Evolutionary conservation across 2,329 filamentous ascomycete species (phyloP).

Genomic region (Pseudomassariella vexata): DNA sequence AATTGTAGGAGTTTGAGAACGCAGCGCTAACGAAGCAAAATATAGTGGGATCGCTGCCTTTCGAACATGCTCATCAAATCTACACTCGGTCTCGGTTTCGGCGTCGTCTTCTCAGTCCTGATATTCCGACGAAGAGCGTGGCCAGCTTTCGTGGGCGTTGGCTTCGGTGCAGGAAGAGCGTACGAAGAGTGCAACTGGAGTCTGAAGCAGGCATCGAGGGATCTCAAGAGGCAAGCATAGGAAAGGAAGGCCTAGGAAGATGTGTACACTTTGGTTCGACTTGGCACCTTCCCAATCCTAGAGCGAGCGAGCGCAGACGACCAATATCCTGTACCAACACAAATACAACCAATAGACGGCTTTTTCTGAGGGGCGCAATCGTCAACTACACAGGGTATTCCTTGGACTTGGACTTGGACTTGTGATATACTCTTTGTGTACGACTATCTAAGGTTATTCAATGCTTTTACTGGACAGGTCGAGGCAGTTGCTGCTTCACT

Average conservation of each 20-base stretch:
- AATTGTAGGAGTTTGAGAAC: too few species aligned
- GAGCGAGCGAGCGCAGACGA: too few species aligned
- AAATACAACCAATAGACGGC: slow-evolving; percentile 5
- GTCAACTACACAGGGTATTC: too few species aligned
- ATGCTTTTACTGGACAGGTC: too few species aligned
- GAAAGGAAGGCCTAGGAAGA: not conserved
- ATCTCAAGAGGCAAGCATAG: slow-evolving; percentile 48
- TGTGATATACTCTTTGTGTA: too few species aligned
- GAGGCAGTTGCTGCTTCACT: too few species aligned
- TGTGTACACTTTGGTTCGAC: too few species aligned
- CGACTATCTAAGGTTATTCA: too few species aligned
- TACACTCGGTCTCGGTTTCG: slow-evolving; percentile 90
- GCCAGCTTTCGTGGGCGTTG: slow-evolving; percentile 91
- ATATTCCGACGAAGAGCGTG: slow-evolving; percentile 97
- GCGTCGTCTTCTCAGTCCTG: slow-evolving; percentile 96
- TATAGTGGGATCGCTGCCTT: slow-evolving; percentile 98
- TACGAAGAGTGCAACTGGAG: slow-evolving; percentile 97
- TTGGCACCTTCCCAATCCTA: too few species aligned
- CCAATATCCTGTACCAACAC: too few species aligned
- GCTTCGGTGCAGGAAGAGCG: slow-evolving; percentile 91
- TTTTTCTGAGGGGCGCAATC: slow-evolving; percentile 4
- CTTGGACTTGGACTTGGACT: too few species aligned
- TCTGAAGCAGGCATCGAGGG: slow-evolving; percentile 55
- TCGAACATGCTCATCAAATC: slow-evolving; percentile 97
- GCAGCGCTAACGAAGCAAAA: slow-evolving; percentile 15